phyloP scores from a whole-genome alignment of 805 yeast genomes.

The Kuraishia piskuri region DNA sequence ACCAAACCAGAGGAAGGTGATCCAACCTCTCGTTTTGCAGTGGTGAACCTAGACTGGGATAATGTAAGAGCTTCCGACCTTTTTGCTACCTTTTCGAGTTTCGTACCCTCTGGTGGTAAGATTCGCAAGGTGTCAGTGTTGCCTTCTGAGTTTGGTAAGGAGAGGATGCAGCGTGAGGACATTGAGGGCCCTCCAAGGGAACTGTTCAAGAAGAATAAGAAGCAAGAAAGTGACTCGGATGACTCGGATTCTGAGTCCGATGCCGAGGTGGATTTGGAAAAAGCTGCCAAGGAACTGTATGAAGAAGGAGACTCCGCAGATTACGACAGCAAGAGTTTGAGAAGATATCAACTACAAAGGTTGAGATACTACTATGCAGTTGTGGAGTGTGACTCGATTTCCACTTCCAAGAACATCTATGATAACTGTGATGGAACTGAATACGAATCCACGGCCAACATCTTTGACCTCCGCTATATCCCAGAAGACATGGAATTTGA shows the following conservation, averaged over 20 bases:
- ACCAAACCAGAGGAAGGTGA: slow-evolving; percentile 78
- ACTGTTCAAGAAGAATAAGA: slow-evolving; percentile 47
- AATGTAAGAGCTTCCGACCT: slow-evolving; percentile 81
- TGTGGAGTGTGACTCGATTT: slow-evolving; percentile 67
- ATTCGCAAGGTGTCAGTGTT: slow-evolving; percentile 63
- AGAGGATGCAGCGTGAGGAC: slow-evolving; percentile 84
- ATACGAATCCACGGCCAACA: slow-evolving; percentile 90
- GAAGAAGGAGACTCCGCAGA: slow-evolving; percentile 79
- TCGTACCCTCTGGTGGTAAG: slow-evolving; percentile 68
- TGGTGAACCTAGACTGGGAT: slow-evolving; percentile 97
- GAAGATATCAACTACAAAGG: slow-evolving; percentile 89
- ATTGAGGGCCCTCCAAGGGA: slow-evolving; percentile 89
- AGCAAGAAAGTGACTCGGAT: slow-evolving; percentile 25
- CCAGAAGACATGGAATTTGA: slow-evolving; percentile 92
- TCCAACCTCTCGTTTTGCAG: slow-evolving; percentile 76
- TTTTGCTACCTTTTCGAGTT: slow-evolving; percentile 81
- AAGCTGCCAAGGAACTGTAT: slow-evolving; percentile 62
- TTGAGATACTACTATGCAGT: slow-evolving; percentile 91
- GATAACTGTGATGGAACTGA: slow-evolving; percentile 91
- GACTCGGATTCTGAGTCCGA: slow-evolving; percentile 38
- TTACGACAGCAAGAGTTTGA: slow-evolving; percentile 73
- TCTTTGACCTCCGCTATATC: slow-evolving; percentile 84
- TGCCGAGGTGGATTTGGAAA: slow-evolving; percentile 34
- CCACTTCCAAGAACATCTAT: slow-evolving; percentile 69
- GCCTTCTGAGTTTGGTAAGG: slow-evolving; percentile 91